phyloP scores from a whole-genome alignment of 2,329 filamentous ascomycete genomes.

The Ceratocystiopsis minuta region DNA sequence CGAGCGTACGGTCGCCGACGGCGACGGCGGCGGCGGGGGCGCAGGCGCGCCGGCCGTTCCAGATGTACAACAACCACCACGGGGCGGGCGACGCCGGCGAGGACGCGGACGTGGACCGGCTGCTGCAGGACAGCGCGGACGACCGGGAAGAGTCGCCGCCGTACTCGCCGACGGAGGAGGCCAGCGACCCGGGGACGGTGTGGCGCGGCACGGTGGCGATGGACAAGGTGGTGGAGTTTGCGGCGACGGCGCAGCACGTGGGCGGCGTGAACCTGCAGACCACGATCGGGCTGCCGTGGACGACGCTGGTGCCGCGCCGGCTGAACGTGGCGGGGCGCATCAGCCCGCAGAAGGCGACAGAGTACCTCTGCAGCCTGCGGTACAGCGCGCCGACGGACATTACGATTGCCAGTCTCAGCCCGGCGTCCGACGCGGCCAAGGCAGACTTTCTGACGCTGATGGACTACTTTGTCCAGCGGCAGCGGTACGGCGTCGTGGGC shows the following conservation, averaged over 20 bases:
- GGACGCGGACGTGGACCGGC: conserved; percentile 77
- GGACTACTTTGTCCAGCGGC: conserved; percentile 67
- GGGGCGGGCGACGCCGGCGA: conserved; percentile 36
- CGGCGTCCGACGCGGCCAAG: conserved; percentile 40
- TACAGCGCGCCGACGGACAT: conserved; percentile 74
- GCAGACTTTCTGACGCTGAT: conserved; percentile 59
- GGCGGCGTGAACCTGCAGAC: conserved; percentile 65
- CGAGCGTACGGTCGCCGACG: conserved; percentile 60
- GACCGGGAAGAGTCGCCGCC: conserved; percentile 63
- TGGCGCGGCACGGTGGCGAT: conserved; percentile 66
- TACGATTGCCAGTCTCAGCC: conserved; percentile 55
- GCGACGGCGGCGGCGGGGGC: conserved; percentile 29
- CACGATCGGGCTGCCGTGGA: conserved; percentile 41
- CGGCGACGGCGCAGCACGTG: conserved; percentile 62
- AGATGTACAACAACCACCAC: conserved; percentile 15
- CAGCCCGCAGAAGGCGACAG: conserved; percentile 62
- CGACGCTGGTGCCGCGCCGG: conserved; percentile 50
- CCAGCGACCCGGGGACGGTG: conserved; percentile 48
- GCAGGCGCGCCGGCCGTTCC: conserved; percentile 27
- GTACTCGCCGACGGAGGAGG: conserved; percentile 63
- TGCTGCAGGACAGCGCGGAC: conserved; percentile 47
- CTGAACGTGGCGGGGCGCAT: conserved; percentile 66
- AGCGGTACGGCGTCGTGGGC: conserved; percentile 73
- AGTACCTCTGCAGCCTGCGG: conserved; percentile 76
- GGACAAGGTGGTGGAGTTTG: conserved; percentile 59